These are phyloP conservation scores for Arabidopsis hybrid DNA, from an alignment of 441 rosid genomes.

Conservation along the genomic window DNA sequence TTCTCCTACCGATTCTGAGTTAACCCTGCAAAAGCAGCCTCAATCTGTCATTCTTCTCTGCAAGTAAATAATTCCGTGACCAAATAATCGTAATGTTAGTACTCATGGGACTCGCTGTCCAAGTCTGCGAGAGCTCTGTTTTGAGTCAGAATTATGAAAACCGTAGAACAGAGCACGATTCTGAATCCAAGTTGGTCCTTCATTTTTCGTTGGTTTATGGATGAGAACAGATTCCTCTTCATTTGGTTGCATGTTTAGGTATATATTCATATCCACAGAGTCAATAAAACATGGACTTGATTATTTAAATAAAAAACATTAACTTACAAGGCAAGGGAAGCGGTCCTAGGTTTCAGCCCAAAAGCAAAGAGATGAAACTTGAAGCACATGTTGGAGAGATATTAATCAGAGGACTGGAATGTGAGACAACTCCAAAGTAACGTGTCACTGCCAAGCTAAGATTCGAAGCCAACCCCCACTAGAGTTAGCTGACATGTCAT, in stretches of 20 bases:
- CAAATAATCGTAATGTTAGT: constrained; percentile 24
- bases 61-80: constrained; percentile 23
- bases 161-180: constrained; percentile 29
- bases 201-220: constrained; percentile 35
- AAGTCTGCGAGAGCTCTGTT: constrained; percentile 44
- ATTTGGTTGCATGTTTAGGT: constrained; percentile 24
- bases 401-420: constrained; percentile 15
- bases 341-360: constrained; percentile 29
- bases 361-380: constrained; percentile 38
- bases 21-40: constrained; percentile 32
- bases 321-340: constrained; percentile 75
- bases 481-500: constrained; percentile 45
- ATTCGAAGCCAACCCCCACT: constrained; percentile 46
- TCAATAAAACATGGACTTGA: constrained; percentile 16
- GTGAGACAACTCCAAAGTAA: constrained; percentile 15
- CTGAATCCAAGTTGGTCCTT: constrained; percentile 26
- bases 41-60: constrained; percentile 40
- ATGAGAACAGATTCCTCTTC: constrained; percentile 25
- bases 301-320: constrained; percentile 35
- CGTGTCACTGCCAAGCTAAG: constrained; percentile 63
- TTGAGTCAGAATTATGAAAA: constrained; percentile 51
- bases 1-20: constrained; percentile 45
- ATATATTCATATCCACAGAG: constrained; percentile 39
- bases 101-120: constrained; percentile 53
- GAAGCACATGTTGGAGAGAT: constrained; percentile 12